A percentile compares a stretch with the other conserved stretches of the same genome.
Conservation (phyloP, 257 asterid genomes). For the Nicotiana noctiflora region DNA sequence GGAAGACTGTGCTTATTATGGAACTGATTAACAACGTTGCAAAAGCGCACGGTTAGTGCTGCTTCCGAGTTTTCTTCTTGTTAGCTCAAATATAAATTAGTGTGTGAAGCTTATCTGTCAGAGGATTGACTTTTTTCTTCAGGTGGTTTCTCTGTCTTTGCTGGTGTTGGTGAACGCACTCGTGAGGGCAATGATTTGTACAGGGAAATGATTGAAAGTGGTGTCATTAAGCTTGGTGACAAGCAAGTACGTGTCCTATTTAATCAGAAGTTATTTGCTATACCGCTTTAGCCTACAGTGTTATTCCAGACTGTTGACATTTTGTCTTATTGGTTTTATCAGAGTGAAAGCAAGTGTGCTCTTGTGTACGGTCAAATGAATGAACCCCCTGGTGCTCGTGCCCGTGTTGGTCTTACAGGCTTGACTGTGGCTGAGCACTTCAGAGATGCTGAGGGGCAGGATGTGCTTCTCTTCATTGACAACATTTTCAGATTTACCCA, state of each 20-base stretch:
- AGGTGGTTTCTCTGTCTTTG: constrained; percentile 99
- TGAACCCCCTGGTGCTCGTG: constrained; percentile 99
- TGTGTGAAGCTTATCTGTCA: background rate
- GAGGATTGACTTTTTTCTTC: background rate
- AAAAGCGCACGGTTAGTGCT: constrained; percentile 78
- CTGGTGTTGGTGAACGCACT: constrained; percentile 99
- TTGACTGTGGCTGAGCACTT: constrained; percentile 98
- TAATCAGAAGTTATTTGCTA: background rate
- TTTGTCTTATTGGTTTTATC: constrained; percentile 6
- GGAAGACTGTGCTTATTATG: constrained; percentile 94
- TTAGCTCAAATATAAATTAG: background rate
- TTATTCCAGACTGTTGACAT: background rate
- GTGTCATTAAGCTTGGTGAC: constrained; percentile 97
- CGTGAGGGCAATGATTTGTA: constrained; percentile 98
- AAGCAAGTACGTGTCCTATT: constrained; percentile 55
- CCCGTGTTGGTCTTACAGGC: constrained; percentile 99
- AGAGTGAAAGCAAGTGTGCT: constrained; percentile 96
- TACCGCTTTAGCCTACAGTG: background rate
- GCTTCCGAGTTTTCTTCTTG: background rate
- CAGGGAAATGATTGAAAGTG: constrained; percentile 99
- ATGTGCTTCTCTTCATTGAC: constrained; percentile 97
- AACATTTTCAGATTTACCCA: constrained; percentile 97
- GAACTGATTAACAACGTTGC: constrained; percentile 93
- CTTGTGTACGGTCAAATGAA: constrained; percentile 99
- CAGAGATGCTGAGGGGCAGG: constrained; percentile 99